These are phyloP conservation scores for Xylaria multiplex DNA, from an alignment of 2,329 filamentous ascomycete species.

Conservation along the genomic window DNA sequence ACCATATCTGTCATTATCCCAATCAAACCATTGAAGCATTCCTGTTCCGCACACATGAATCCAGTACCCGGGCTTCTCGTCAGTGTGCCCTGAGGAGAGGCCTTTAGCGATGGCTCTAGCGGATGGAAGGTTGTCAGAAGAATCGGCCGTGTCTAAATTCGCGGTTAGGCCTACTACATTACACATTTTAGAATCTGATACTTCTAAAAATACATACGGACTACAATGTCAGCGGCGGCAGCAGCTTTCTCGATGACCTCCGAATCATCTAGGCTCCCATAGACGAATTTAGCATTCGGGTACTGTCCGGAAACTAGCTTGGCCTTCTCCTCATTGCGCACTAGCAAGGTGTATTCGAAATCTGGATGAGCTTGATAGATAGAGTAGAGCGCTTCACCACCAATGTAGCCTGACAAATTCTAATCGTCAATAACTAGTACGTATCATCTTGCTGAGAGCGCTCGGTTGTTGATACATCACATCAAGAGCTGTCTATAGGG, in stretches of 20 bases:
- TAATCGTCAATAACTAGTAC: slow-evolving; percentile 10
- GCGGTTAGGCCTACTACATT: not conserved
- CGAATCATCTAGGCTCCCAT: slow-evolving; percentile 58
- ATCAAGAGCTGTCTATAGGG: slow-evolving; percentile 4
- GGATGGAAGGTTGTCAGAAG: slow-evolving; percentile 56
- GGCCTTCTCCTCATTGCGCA: slow-evolving; percentile 59
- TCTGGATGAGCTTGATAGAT: slow-evolving; percentile 58
- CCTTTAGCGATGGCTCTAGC: slow-evolving; percentile 60
- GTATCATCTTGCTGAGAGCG: not conserved
- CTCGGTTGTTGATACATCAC: not conserved
- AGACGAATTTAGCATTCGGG: slow-evolving; percentile 59
- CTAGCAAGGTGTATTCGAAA: slow-evolving; percentile 57
- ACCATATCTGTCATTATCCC: slow-evolving; percentile 54
- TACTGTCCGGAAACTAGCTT: slow-evolving; percentile 57
- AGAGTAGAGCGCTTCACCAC: slow-evolving; percentile 60
- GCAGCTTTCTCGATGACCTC: slow-evolving; percentile 62
- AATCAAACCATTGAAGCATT: slow-evolving; percentile 60
- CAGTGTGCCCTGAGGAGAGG: slow-evolving; percentile 55
- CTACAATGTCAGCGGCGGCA: slow-evolving; percentile 60
- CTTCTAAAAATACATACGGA: slow-evolving; percentile 53
- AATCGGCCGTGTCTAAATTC: slow-evolving; percentile 58
- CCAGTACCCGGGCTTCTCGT: slow-evolving; percentile 59
- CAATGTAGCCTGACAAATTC: slow-evolving; percentile 58
- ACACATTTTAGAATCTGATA: not conserved
- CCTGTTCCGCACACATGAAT: slow-evolving; percentile 63